Evolutionary conservation across 352 stramenopile genomes (phyloP).

Genomic region (Phytophthora litchii): DNA sequence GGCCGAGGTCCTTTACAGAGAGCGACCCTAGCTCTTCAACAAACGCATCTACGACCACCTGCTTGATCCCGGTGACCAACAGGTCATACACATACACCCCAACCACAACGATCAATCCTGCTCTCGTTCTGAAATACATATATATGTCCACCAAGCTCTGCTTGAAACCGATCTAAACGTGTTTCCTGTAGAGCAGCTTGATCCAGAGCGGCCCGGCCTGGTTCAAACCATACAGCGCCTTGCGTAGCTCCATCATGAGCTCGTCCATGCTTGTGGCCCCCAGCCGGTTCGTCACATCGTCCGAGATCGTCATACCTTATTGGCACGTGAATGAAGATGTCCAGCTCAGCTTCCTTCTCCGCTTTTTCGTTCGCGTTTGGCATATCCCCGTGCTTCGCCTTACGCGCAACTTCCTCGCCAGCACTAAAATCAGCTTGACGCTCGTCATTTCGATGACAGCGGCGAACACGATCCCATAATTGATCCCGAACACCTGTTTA

Average conservation of each 20-base stretch:
- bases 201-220: slow-evolving; percentile 37
- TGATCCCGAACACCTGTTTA: slow-evolving; percentile 20
- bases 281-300: slow-evolving; percentile 1
- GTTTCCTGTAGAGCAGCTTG: slow-evolving; percentile 22
- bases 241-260: slow-evolving; percentile 16
- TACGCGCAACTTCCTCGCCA: slow-evolving; percentile 10
- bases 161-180: slow-evolving; percentile 23
- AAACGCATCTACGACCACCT: background rate
- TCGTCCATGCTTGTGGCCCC: slow-evolving; percentile 12
- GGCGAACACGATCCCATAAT: slow-evolving; percentile 8
- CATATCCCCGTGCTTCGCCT: slow-evolving; percentile 29
- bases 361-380: slow-evolving; percentile 42
- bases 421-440: background rate
- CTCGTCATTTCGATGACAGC: slow-evolving; percentile 1
- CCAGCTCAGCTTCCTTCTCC: slow-evolving; percentile 12
- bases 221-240: slow-evolving; percentile 42
- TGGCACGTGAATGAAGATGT: slow-evolving; percentile 29
- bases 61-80: slow-evolving; percentile 15
- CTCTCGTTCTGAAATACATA: slow-evolving; percentile 23
- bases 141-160: slow-evolving; percentile 33
- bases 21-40: slow-evolving; percentile 6
- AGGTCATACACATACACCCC: background rate
- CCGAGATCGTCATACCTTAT: slow-evolving; percentile 26
- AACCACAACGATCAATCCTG: background rate
- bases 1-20: slow-evolving; percentile 31